phyloP scores from a whole-genome alignment of 2,329 filamentous ascomycete species.

The Aspergillus pseudotamarii region DNA sequence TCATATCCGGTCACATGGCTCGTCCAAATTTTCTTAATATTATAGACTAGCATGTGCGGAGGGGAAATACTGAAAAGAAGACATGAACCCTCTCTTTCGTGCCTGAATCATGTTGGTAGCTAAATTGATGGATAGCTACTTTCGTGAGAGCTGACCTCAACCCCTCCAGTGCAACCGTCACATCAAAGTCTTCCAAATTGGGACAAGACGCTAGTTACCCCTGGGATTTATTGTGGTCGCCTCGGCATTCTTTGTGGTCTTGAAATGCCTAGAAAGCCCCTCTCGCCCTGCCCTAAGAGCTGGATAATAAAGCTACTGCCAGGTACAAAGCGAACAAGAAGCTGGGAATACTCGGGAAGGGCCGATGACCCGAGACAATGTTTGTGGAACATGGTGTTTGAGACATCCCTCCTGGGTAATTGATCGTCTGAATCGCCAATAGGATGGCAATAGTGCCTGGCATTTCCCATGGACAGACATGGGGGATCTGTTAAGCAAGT shows the following conservation, averaged over 20 bases:
- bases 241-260: neutral
- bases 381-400: neutral
- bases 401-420: neutral
- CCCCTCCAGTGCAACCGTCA: neutral
- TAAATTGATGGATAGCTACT: neutral
- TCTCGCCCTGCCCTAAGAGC: neutral
- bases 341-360: slow-evolving; percentile 4
- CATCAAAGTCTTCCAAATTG: neutral
- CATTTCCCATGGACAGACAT: neutral
- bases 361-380: slow-evolving; percentile 4
- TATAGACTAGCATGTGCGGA: neutral
- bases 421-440: neutral
- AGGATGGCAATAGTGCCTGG: neutral
- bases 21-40: neutral
- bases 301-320: neutral
- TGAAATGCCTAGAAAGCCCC: neutral
- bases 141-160: neutral
- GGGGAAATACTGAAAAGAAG: neutral
- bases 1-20: neutral
- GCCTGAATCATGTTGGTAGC: neutral
- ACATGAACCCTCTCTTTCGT: neutral
- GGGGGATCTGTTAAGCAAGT: neutral
- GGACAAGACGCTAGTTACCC: neutral
- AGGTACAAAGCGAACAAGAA: neutral
- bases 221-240: neutral